Evolutionary conservation across 371 early-diverging fungal species (phyloP), one percentile per base, ranked within the genome.

Genomic region (Cladochytrium tenue): DNA sequence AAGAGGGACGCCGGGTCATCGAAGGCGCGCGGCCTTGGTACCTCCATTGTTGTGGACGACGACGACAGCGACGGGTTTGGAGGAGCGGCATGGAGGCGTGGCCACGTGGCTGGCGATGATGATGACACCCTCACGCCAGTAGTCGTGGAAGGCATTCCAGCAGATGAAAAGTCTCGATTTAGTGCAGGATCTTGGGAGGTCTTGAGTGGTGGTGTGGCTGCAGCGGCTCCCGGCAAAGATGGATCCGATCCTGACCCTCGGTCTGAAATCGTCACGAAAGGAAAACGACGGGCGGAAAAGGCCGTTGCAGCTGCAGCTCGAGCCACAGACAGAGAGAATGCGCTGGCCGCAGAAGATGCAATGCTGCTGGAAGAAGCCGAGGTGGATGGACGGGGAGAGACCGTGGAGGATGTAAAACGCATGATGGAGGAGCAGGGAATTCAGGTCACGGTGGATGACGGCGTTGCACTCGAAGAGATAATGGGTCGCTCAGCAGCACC

Each of bases 401-500:
- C 55, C 10, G 55, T 55, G 7, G 55, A 55, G 55, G 55, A 55
- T 26, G 30, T 55, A 26, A 7, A 25, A 25, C 20, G 30, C 15
- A 55, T 55, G 55, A 55, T 55, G 55, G 55, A 55, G 55, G 55
- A 55, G 26, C 55, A 55, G 30, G 55, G 55, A 7, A 25, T 55
- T 26, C 55, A 25, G 7, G 55, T 55, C 7, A 26, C 7, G 20
- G 15, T 55, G 20, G 55, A 55, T 25, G 55, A 7, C 55, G 26
- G 55, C 30, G 55, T 55, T 13, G 26, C 10, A 7, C 55, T 55
- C 26, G 30, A 55, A 7, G 55, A 20, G 7, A 13, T 28, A 7
- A 55, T 55, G 55, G 55, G 30, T 25, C 20, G 10, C 7, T 7
- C 20, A 25, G 26, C 20, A 15, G 55, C 55, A 7, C 55, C 55